Evolutionary conservation across 306 rosid species (phyloP), one percentile per base, ranked within the genome.

Genomic region (Pyrus communis): DNA sequence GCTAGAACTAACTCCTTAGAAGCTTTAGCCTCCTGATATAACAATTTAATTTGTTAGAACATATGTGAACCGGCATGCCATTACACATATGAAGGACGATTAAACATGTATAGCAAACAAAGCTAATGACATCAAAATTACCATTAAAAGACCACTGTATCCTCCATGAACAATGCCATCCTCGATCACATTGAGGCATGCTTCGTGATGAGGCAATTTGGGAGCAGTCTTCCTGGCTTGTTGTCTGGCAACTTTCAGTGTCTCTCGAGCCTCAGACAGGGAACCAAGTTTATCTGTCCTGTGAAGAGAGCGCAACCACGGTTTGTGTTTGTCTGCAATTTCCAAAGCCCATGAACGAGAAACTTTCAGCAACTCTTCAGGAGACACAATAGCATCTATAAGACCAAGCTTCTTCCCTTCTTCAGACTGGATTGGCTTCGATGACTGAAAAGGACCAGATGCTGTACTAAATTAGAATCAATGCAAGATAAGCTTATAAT

Each of bases 371-470:
- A 96, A 86, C 87, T 91, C 99, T 77, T 84, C 84, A 43, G 93
- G 75, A 80, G 96, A 75, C 74, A 87, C 97, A 79, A 96, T 78
- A 46, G 90, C 93, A 82, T 96, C 97, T 23, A 91, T 76, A 60
- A 96, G 97, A 71, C 98, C 99, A 31, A 96, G 85, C 88, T 91
- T 89, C 87, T 83, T 81, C 81, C 98, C 99, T 91, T 96, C 98
- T 81, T 96, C 98, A 4, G 99, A 89, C 55, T 55, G 23, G 77
- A 96, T 91, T 73, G 99, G 58, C 77, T 91, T 92, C 49, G 99
- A 96, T 38, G 80, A 81, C 99, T 96, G 88, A 77, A 82, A 82
- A 49, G 27, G 61, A 51, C 11, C 18, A 35, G 9, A 61, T 3
- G 18, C 61, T 9, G 19, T 9, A 64, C 52, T 14, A 64, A 31